phyloP scores from a whole-genome alignment of 106 monocot genomes.

The Vanilla planifolia region DNA sequence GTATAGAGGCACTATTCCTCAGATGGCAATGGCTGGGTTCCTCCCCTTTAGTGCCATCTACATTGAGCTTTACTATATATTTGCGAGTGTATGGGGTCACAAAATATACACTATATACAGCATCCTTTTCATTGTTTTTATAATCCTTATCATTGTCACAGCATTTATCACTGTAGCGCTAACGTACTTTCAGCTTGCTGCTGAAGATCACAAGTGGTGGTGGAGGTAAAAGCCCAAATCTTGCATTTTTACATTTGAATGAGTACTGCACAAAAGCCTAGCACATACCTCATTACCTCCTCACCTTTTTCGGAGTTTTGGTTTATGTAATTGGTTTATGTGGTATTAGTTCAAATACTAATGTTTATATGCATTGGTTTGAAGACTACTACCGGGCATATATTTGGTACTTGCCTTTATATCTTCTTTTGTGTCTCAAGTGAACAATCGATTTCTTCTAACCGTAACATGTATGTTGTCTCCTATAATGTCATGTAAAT shows the following conservation, averaged over 20 bases:
- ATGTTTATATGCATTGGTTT: too few relatives aligned
- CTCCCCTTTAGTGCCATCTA: slow-evolving; percentile 79
- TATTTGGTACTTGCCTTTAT: too few relatives aligned
- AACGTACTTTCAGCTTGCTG: slow-evolving; percentile 72
- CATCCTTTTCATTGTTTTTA: slow-evolving; percentile 70
- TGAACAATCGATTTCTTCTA: too few relatives aligned
- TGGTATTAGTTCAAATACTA: too few relatives aligned
- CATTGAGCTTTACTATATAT: slow-evolving; percentile 75
- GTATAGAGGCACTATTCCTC: slow-evolving; percentile 65
- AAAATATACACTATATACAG: slow-evolving; percentile 76
- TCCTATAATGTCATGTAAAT: too few relatives aligned
- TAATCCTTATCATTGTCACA: slow-evolving; percentile 73
- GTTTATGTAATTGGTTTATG: too few relatives aligned
- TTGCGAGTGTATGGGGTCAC: slow-evolving; percentile 83
- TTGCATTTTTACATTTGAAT: neutral
- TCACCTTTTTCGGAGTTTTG: too few relatives aligned
- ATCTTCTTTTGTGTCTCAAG: too few relatives aligned
- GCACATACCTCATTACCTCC: too few relatives aligned
- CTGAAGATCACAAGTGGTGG: slow-evolving; percentile 82
- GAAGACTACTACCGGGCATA: too few relatives aligned
- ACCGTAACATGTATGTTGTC: too few relatives aligned
- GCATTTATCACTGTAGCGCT: slow-evolving; percentile 70
- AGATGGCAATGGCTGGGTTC: slow-evolving; percentile 78
- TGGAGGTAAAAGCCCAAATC: slow-evolving; percentile 46
- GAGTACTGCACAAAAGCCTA: too few relatives aligned